A percentile compares a stretch with the other conserved stretches of the same genome.
Conservation (phyloP, 352 stramenopile species). For the Blastocystis sp. region DNA sequence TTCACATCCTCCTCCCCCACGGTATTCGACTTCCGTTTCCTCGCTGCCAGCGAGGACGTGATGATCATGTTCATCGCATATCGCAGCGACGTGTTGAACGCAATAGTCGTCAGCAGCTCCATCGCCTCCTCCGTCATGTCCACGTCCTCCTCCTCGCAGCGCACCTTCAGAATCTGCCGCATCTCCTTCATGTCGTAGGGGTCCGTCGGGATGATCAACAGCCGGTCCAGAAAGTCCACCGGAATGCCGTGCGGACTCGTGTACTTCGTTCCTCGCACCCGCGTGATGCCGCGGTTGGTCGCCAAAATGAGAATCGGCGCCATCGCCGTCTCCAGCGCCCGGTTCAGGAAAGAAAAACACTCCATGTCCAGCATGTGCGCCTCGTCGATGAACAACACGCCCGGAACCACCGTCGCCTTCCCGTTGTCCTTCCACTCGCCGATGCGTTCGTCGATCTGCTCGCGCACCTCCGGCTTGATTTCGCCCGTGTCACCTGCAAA, state of each 20-base stretch:
- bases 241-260: slow-evolving; percentile 93
- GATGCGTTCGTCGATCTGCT: slow-evolving; percentile 97
- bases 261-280: slow-evolving; percentile 95
- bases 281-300: slow-evolving; percentile 93
- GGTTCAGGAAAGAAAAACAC: slow-evolving; percentile 98
- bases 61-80: slow-evolving; percentile 99
- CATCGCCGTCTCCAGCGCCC: slow-evolving; percentile 88
- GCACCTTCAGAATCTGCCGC: slow-evolving; percentile 74
- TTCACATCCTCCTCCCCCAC: slow-evolving; percentile 49
- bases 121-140: slow-evolving; percentile 29
- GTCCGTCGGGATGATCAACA: slow-evolving; percentile 95
- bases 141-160: slow-evolving; percentile 52
- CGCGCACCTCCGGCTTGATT: slow-evolving; percentile 93
- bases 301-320: slow-evolving; percentile 94
- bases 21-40: slow-evolving; percentile 9
- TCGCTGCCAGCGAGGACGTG: slow-evolving; percentile 72
- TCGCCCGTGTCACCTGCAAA: slow-evolving; percentile 97
- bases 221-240: slow-evolving; percentile 89
- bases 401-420: slow-evolving; percentile 91
- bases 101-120: slow-evolving; percentile 71
- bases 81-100: slow-evolving; percentile 87
- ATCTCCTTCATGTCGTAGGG: slow-evolving; percentile 88
- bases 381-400: slow-evolving; percentile 98
- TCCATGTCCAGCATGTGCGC: slow-evolving; percentile 99
- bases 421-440: slow-evolving; percentile 77